phyloP scores from a whole-genome alignment of 2,329 filamentous ascomycete genomes.

The Tolypocladium paradoxum region DNA sequence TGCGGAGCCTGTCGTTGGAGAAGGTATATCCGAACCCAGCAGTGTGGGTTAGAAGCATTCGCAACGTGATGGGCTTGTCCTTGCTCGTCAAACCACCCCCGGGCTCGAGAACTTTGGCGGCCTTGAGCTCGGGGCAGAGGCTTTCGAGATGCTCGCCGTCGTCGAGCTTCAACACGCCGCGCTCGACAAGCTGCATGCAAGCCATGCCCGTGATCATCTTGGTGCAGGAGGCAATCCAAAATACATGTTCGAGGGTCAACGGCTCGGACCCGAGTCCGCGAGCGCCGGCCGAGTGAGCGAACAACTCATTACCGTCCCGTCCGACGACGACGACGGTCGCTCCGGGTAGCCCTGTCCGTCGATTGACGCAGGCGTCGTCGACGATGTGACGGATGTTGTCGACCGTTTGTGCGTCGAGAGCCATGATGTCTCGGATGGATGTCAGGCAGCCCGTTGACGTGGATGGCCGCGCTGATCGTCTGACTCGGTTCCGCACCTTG shows the following conservation, averaged over 20 bases:
- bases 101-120: constrained; percentile 30
- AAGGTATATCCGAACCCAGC: constrained; percentile 49
- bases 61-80: constrained; percentile 38
- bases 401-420: not conserved
- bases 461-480: no score
- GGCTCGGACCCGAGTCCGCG: constrained; percentile 32
- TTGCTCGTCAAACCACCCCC: constrained; percentile 31
- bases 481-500: no score
- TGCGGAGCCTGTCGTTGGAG: constrained; percentile 35
- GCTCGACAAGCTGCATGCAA: constrained; percentile 47
- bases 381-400: constrained; percentile 13
- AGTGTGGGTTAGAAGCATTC: constrained; percentile 46
- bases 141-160: constrained; percentile 33
- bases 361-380: constrained; percentile 23
- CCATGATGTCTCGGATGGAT: no score
- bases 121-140: constrained; percentile 38
- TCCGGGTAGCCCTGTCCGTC: constrained; percentile 29
- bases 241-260: constrained; percentile 50
- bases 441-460: no score
- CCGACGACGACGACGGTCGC: constrained; percentile 34
- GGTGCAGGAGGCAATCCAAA: constrained; percentile 49
- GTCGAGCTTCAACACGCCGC: constrained; percentile 35
- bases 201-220: constrained; percentile 43
- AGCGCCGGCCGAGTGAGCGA: constrained; percentile 36
- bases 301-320: constrained; percentile 34